Evolutionary conservation across 768 basidiomycete genomes (phyloP).

Genomic region (Gymnopilus junonius): DNA sequence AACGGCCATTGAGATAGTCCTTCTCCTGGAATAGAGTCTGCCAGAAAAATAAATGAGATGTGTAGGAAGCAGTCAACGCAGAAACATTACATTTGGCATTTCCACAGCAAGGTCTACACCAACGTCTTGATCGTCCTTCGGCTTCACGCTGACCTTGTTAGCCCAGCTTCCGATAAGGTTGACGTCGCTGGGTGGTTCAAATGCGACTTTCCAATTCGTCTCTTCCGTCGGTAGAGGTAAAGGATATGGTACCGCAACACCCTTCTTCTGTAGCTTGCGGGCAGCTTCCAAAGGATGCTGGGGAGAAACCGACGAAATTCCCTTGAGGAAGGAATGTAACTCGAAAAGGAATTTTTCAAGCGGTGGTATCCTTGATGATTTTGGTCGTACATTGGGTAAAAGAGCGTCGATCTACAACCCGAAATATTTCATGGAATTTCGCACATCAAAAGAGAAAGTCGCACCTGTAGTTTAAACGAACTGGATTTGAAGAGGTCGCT

Average conservation of each 20-base stretch:
- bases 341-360: slow-evolving; percentile 71
- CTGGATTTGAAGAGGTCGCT: slow-evolving; percentile 75
- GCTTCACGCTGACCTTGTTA: slow-evolving; percentile 74
- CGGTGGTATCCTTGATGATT: slow-evolving; percentile 54
- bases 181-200: slow-evolving; percentile 77
- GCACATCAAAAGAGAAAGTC: slow-evolving; percentile 3
- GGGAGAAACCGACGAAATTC: slow-evolving; percentile 58
- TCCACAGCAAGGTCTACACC: slow-evolving; percentile 82
- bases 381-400: slow-evolving; percentile 76
- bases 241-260: slow-evolving; percentile 70
- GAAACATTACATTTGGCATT: slow-evolving; percentile 76
- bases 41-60: slow-evolving; percentile 14
- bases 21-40: slow-evolving; percentile 93
- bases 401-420: slow-evolving; percentile 73
- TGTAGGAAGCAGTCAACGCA: neutral
- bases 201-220: slow-evolving; percentile 88
- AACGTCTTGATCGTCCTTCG: slow-evolving; percentile 65
- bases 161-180: slow-evolving; percentile 88
- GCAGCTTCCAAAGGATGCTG: slow-evolving; percentile 73
- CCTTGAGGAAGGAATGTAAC: slow-evolving; percentile 68
- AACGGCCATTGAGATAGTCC: slow-evolving; percentile 87
- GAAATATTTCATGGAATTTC: neutral
- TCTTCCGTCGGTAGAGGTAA: slow-evolving; percentile 74
- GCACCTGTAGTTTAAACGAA: slow-evolving; percentile 84
- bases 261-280: slow-evolving; percentile 52